These are phyloP conservation scores for Oryza australiensis DNA, from an alignment of 176 grass and related monocot species.

Conservation along the genomic window DNA sequence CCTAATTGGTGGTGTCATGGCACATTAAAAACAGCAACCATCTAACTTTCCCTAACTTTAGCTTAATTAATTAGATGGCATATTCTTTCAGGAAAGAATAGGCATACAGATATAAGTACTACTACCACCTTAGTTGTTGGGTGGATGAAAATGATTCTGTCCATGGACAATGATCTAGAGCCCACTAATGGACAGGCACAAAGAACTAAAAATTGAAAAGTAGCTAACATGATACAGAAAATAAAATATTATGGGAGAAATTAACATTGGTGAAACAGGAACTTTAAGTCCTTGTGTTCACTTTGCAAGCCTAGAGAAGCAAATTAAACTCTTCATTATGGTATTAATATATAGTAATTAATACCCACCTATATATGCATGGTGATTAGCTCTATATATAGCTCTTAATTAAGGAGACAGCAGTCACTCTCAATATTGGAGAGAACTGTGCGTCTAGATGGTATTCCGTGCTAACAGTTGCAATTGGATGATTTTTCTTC, in stretches of 20 bases:
- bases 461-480: background rate
- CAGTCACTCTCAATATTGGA: background rate
- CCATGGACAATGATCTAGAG: slow-evolving; percentile 16
- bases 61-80: background rate
- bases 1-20: background rate
- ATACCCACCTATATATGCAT: background rate
- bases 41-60: background rate
- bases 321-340: background rate
- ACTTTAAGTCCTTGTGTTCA: background rate
- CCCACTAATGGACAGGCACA: background rate
- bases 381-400: background rate
- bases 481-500: background rate
- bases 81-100: slow-evolving; percentile 31
- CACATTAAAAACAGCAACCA: background rate
- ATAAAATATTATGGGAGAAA: background rate
- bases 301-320: background rate
- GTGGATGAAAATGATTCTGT: background rate
- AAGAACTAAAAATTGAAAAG: background rate
- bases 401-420: background rate
- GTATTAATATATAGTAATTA: background rate
- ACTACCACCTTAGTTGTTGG: background rate
- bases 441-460: background rate
- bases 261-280: background rate
- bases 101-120: background rate
- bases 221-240: background rate